phyloP scores from a whole-genome alignment of 768 basidiomycete species.

The Leccinum olivaceopallidum region DNA sequence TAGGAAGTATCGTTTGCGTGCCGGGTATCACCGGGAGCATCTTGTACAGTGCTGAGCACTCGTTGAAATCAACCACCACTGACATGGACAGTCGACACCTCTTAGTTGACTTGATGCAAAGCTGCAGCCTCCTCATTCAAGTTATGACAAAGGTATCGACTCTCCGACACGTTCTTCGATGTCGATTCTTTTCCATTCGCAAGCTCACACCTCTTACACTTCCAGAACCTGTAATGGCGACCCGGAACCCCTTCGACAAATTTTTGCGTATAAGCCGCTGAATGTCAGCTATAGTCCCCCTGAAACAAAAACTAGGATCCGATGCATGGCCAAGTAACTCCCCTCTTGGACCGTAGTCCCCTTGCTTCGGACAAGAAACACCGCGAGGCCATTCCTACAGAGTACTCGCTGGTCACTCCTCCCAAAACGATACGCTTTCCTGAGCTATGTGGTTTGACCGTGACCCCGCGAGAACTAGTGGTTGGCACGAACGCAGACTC shows the following conservation, averaged over 20 bases:
- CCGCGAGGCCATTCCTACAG: slow-evolving; percentile 55
- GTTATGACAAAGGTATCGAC: slow-evolving; percentile 39
- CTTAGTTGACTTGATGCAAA: slow-evolving; percentile 63
- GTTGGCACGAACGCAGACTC: slow-evolving; percentile 49
- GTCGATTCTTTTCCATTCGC: neutral
- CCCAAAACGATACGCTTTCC: slow-evolving; percentile 49
- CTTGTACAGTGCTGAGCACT: too few species aligned
- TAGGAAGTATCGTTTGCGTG: too few species aligned
- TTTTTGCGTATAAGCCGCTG: neutral
- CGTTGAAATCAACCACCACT: slow-evolving; percentile 72
- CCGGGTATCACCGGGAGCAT: too few species aligned
- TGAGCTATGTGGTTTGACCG: slow-evolving; percentile 54
- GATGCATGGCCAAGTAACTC: slow-evolving; percentile 3
- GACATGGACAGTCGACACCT: slow-evolving; percentile 57
- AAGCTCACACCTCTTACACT: slow-evolving; percentile 19
- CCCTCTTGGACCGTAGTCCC: slow-evolving; percentile 43
- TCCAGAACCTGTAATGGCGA: slow-evolving; percentile 10
- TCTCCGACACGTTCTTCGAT: slow-evolving; percentile 40
- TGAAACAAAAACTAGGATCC: neutral
- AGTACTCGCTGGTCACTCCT: slow-evolving; percentile 53
- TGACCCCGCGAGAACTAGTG: slow-evolving; percentile 54
- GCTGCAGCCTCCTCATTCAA: slow-evolving; percentile 28
- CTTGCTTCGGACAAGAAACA: slow-evolving; percentile 54
- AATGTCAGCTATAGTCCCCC: neutral
- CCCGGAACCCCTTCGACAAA: neutral